These are phyloP conservation scores for Fraxinus platypoda DNA, from an alignment of 305 asterid species.

Conservation along the genomic window DNA sequence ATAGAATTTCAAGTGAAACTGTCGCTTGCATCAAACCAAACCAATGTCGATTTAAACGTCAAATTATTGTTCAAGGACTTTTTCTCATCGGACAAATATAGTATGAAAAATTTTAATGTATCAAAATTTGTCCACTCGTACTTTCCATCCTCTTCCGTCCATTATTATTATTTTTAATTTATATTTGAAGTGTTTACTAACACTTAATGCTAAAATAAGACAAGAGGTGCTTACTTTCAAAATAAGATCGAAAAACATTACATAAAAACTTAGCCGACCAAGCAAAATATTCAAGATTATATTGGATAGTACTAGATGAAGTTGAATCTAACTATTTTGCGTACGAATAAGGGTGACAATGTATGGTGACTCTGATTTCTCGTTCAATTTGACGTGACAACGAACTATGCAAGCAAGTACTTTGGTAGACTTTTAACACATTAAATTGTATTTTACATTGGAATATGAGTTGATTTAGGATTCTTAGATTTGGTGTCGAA, in stretches of 20 bases:
- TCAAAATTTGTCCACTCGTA: not conserved
- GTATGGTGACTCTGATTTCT: not conserved
- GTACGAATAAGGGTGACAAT: not conserved
- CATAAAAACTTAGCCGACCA: not conserved
- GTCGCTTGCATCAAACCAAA: not conserved
- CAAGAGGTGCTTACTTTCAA: not conserved
- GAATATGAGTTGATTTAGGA: not conserved
- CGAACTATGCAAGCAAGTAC: not conserved
- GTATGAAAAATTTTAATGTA: no score
- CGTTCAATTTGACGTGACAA: not conserved
- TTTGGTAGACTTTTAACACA: not conserved
- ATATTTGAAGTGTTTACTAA: not conserved
- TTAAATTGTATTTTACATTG: no score
- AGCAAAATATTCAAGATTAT: not conserved
- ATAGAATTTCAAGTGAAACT: not conserved
- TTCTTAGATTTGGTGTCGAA: no score
- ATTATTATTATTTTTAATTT: no score
- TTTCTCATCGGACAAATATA: not conserved
- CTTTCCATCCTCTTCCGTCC: no score
- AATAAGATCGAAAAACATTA: not conserved
- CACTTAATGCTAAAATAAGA: not conserved
- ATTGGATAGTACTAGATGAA: not conserved
- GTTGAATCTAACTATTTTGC: not conserved
- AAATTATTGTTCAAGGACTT: not conserved
- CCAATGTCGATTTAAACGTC: not conserved